phyloP scores from a whole-genome alignment of 148 eudicot genomes.

The Chenopodium formosanum region DNA sequence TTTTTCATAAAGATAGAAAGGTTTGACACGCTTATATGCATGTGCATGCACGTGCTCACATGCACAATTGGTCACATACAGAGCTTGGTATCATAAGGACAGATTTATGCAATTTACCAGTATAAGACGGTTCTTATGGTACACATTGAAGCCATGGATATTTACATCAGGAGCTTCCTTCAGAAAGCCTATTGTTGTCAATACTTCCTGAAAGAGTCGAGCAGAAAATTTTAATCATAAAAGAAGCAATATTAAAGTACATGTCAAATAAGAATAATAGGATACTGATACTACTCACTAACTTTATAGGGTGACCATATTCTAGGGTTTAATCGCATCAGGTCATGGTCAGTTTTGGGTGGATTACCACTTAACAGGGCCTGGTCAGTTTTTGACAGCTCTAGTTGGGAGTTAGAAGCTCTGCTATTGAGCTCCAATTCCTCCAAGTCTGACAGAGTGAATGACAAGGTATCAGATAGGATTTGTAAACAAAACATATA shows the following conservation, averaged over 20 bases:
- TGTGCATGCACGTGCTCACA: background rate
- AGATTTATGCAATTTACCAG: conserved; percentile 42
- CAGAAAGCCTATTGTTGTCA: conserved; percentile 84
- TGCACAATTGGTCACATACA: background rate
- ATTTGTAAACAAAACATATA: too few relatives aligned
- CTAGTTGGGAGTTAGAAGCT: background rate
- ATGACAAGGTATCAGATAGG: background rate
- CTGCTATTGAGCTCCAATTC: background rate
- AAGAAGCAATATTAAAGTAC: background rate
- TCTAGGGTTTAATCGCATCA: background rate
- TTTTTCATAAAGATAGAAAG: background rate
- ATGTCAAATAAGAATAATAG: too few relatives aligned
- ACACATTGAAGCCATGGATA: conserved; percentile 90
- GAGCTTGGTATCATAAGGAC: background rate
- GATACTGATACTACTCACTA: background rate
- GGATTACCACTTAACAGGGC: background rate
- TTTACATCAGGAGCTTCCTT: conserved; percentile 89
- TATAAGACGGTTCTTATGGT: conserved; percentile 92
- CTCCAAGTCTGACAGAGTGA: background rate
- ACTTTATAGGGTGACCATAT: background rate
- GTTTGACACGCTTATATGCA: background rate
- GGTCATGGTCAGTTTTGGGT: background rate
- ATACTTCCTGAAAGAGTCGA: conserved; percentile 57
- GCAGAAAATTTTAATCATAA: conserved; percentile 2
- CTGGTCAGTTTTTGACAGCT: background rate